These are phyloP conservation scores for Glarea lozoyensis DNA, from an alignment of 495 filamentous ascomycete species.

Conservation along the genomic window DNA sequence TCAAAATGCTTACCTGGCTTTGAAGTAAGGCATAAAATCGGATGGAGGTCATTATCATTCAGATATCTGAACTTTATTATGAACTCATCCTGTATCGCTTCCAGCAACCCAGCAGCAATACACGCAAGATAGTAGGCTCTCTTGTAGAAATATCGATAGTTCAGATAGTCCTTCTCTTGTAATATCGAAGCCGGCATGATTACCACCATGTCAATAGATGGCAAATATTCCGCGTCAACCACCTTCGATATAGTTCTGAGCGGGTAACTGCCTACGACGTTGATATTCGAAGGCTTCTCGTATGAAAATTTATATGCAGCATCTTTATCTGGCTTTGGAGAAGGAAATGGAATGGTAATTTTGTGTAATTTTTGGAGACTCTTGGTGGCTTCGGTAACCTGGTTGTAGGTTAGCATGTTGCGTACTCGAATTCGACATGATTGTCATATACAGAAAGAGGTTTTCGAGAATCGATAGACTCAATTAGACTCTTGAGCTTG, in stretches of 20 bases:
- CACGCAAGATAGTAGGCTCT: constrained; percentile 84
- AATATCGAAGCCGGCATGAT: constrained; percentile 74
- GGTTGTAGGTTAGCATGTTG: too few species aligned
- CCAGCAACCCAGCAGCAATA: constrained; percentile 59
- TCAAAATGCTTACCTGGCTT: constrained; percentile 9
- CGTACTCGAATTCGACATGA: too few species aligned
- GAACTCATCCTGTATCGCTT: constrained; percentile 39
- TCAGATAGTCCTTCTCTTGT: constrained; percentile 89
- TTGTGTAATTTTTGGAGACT: constrained; percentile 54
- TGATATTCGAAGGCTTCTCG: constrained; percentile 64
- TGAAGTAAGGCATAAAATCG: constrained; percentile 50
- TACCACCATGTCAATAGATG: constrained; percentile 72
- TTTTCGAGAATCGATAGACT: constrained; percentile 55
- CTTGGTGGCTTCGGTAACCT: constrained; percentile 60
- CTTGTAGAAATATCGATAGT: constrained; percentile 92
- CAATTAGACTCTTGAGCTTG: constrained; percentile 66
- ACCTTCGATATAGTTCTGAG: constrained; percentile 63
- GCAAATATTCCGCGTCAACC: constrained; percentile 38
- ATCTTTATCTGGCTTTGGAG: constrained; percentile 62
- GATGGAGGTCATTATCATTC: constrained; percentile 71
- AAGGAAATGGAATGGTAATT: constrained; percentile 70
- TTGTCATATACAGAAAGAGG: constrained; percentile 47
- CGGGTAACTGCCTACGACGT: constrained; percentile 82
- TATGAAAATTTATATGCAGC: constrained; percentile 76
- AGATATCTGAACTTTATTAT: constrained; percentile 56